phyloP scores from a whole-genome alignment of 139 green algal genomes.

The Coelastrella sp. region DNA sequence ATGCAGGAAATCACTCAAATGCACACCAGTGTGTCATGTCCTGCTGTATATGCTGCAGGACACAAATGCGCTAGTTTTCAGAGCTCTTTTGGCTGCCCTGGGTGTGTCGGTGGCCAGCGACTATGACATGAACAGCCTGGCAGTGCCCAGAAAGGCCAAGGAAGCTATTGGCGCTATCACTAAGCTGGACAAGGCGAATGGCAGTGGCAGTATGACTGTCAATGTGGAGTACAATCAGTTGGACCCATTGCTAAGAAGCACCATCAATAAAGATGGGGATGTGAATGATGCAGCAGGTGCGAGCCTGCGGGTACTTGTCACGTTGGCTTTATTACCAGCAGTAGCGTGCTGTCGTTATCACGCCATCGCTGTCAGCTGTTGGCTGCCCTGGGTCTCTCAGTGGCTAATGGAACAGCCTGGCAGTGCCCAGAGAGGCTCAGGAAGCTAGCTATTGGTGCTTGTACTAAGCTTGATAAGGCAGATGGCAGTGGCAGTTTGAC shows the following conservation, averaged over 20 bases:
- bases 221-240: constrained; percentile 99
- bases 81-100: constrained; percentile 89
- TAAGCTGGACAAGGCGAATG: constrained; percentile 53
- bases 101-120: constrained; percentile 78
- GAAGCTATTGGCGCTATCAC: constrained; percentile 96
- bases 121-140: constrained; percentile 94
- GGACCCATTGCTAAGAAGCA: constrained; percentile 94
- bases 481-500: constrained; percentile 35
- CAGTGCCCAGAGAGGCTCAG: constrained; percentile 58
- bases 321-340: neutral
- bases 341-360: too few species aligned
- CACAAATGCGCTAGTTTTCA: constrained; percentile 97
- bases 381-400: constrained; percentile 81
- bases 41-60: constrained; percentile 72
- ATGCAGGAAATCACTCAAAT: neutral
- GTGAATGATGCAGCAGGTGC: constrained; percentile 85
- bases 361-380: too few species aligned
- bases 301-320: neutral
- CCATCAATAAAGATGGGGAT: constrained; percentile 78
- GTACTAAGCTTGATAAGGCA: constrained; percentile 67
- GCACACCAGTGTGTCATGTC: neutral
- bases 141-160: constrained; percentile 59
- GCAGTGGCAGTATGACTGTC: constrained; percentile 59
- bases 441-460: constrained; percentile 94
- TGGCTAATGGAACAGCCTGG: constrained; percentile 80